A percentile compares a stretch with the other conserved stretches of the same genome.
Conservation (phyloP, 768 basidiomycete species). For the Xerocomellus dryophilus region DNA sequence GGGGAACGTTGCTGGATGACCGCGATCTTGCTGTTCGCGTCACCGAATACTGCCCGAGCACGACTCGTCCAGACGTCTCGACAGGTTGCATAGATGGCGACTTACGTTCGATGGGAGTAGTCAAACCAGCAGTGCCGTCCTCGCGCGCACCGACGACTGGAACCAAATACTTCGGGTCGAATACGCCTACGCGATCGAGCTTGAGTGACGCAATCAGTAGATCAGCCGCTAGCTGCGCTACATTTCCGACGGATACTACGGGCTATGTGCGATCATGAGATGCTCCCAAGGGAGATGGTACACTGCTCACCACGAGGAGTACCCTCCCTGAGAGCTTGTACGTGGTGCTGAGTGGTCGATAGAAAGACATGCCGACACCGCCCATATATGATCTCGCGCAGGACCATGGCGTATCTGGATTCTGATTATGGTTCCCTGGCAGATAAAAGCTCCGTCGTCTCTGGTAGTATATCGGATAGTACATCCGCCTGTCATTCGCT, state of each 20-base stretch:
- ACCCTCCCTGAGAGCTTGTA: conserved; percentile 31
- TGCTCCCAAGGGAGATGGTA: neutral
- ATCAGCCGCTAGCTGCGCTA: conserved; percentile 76
- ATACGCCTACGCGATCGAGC: conserved; percentile 56
- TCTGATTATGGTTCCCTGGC: neutral
- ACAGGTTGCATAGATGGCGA: neutral
- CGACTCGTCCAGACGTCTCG: conserved; percentile 1
- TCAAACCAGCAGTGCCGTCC: conserved; percentile 55
- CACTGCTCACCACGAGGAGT: conserved; percentile 29
- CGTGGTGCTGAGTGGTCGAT: conserved; percentile 21
- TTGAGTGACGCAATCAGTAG: conserved; percentile 65
- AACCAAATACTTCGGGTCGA: conserved; percentile 61
- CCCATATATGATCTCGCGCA: neutral
- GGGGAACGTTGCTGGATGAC: conserved; percentile 81
- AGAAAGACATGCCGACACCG: conserved; percentile 27
- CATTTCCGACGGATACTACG: conserved; percentile 76
- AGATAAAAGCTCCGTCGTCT: conserved; percentile 9
- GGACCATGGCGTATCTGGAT: no score
- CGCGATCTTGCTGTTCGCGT: conserved; percentile 44
- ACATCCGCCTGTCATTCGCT: conserved; percentile 44
- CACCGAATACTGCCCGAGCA: conserved; percentile 57
- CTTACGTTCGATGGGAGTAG: conserved; percentile 75
- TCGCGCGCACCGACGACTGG: conserved; percentile 76
- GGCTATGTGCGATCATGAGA: conserved; percentile 41
- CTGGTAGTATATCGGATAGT: conserved; percentile 51